phyloP scores from a whole-genome alignment of 768 basidiomycete genomes.

The Lactarius deliciosus region DNA sequence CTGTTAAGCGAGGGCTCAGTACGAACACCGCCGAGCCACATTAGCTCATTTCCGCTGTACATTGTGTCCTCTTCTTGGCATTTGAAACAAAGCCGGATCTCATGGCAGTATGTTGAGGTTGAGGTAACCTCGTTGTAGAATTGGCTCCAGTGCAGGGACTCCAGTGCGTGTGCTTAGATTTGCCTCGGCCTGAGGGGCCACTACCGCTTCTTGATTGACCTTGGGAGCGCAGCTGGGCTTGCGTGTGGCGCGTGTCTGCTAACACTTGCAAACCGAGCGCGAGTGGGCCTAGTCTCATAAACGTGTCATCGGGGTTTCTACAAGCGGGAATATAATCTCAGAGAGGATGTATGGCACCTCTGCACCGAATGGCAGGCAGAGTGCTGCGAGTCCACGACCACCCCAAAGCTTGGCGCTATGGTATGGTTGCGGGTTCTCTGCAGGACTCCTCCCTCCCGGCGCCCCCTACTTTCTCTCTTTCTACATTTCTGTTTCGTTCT shows the following conservation, averaged over 20 bases:
- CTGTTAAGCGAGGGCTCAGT: constrained; percentile 21
- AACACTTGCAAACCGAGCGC: background rate
- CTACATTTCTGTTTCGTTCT: background rate
- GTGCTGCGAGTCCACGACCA: background rate
- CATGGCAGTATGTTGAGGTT: background rate
- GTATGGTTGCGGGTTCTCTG: background rate
- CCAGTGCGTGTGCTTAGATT: background rate
- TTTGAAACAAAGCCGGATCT: background rate
- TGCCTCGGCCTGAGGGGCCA: background rate
- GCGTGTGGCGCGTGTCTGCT: constrained; percentile 10
- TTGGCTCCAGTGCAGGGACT: background rate
- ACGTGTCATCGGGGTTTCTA: background rate
- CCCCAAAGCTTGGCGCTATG: background rate
- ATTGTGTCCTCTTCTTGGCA: background rate
- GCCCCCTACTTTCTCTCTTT: background rate
- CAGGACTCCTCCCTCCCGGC: background rate
- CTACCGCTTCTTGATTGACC: background rate
- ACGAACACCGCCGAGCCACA: constrained; percentile 7
- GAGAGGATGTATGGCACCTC: background rate
- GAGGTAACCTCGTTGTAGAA: background rate
- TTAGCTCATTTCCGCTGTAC: constrained; percentile 1
- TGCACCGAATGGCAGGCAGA: background rate
- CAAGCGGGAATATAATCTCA: background rate
- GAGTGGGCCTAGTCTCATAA: background rate
- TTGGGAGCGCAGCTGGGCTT: constrained; percentile 4